Base-by-base conservation (phyloP, 148 eudicot species). In the Talinum fruticosum region DNA sequence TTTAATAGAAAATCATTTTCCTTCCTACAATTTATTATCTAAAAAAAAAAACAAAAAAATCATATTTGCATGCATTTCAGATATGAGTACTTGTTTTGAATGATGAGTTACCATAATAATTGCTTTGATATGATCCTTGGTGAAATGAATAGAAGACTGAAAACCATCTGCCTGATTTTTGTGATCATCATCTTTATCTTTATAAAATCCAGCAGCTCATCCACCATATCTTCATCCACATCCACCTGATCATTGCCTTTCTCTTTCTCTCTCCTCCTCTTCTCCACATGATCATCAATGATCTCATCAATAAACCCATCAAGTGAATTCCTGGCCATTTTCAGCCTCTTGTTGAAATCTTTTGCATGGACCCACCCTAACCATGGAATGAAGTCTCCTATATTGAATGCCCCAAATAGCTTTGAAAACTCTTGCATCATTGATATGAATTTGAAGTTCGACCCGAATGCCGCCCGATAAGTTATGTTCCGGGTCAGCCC, bases 41-140 rank as follows among this genome's bases (percentile, higher is more conserved):
- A 15, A 53, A 53, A 51, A 38, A 38, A 4, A 36, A 53, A 53
- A 51, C 6, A 38, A 4, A 36, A 2, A 38, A 38, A 38, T 38
- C 44, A 38, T 38, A 38, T 10, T 41, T 4, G 8, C 47, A 41
- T 0, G n/a, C n/a, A n/a, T n/a, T n/a, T n/a, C n/a, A n/a, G n/a
- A n/a, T n/a, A n/a, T n/a, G n/a, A n/a, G n/a, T n/a, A n/a, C n/a
- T n/a, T n/a, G n/a, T n/a, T n/a, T n/a, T n/a, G n/a, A n/a, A n/a
- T n/a, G 0, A 41, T 41, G 57, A 72, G 85, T 68, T 88, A 93
- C 98, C 98, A 94, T 94, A 75, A 94, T 92, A 51, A 94, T 90
- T 21, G 91, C 98, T 83, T 94, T 92, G 81, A 94, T 94, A 34
- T 94, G 87, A 73, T 90, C 90, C 79, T 85, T 86, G 0, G 93